Evolutionary conservation across 805 yeast species (phyloP).

Genomic region (Nakazawaea populi): DNA sequence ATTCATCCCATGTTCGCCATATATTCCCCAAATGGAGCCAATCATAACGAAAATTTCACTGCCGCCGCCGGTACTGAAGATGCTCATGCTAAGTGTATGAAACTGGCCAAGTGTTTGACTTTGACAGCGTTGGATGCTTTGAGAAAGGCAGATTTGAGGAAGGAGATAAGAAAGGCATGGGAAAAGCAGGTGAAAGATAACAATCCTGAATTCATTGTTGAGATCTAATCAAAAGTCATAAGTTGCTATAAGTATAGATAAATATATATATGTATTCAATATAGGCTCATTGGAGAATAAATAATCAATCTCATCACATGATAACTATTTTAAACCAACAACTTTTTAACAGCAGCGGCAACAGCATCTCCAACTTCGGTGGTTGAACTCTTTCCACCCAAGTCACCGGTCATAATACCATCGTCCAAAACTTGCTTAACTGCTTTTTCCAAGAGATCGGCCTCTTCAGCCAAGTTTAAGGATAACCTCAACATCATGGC

Average conservation of each 20-base stretch:
- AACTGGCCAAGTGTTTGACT: conserved; percentile 17
- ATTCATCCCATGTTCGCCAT: conserved; percentile 18
- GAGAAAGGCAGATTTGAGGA: conserved; percentile 11
- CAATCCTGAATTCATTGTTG: conserved; percentile 6
- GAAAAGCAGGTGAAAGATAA: conserved; percentile 14
- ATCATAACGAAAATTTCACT: conserved; percentile 18
- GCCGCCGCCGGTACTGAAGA: conserved; percentile 13
- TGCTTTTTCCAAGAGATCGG: conserved; percentile 83
- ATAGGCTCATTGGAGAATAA: too few relatives aligned
- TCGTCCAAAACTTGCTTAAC: conserved; percentile 75
- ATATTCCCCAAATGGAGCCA: conserved; percentile 15
- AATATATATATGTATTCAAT: not conserved
- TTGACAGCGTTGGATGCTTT: conserved; percentile 16
- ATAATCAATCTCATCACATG: too few relatives aligned
- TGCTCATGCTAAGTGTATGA: conserved; percentile 14
- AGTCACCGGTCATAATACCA: conserved; percentile 87
- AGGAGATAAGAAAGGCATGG: conserved; percentile 11
- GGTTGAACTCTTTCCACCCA: conserved; percentile 81
- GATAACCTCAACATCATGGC: conserved; percentile 97
- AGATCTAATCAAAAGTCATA: too few relatives aligned
- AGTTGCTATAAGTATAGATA: not conserved
- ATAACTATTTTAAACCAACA: conserved; percentile 27
- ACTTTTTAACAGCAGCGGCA: conserved; percentile 60
- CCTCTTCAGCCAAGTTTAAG: conserved; percentile 76
- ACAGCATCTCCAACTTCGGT: conserved; percentile 93